Evolutionary conservation across 176 grass and related monocot genomes (phyloP), one percentile per base, ranked within the genome.

Genomic region (Oryza punctata): DNA sequence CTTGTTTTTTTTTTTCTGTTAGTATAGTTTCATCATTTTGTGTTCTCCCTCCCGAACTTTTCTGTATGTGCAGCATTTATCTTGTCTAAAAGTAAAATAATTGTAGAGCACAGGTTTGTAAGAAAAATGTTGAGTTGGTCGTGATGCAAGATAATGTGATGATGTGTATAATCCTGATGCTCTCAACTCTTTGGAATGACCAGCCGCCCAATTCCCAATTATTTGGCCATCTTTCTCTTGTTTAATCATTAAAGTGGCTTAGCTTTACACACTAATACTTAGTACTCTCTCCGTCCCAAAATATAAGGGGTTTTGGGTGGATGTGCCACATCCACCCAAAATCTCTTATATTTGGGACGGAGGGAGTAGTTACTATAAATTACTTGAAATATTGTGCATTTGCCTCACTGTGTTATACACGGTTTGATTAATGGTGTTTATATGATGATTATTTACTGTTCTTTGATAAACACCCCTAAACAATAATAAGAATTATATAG

Each of bases 1-100:
- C 50, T 82, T 78, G 43, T 82, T 63, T 12, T 66, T 63, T 12
- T 66, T 33, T 72, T 82, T 65, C 10, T 60, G 75, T 29, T 63
- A 21, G 30, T 24, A 26, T 83, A 47, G 18, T 85, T 75, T 18
- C 72, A 47, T 10, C 37, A 10, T 78, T 37, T 28, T 38, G 30
- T 50, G 25, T 60, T 49, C 23, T 49, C 23, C 3, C 29, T 2
- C 12, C 50, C 35, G 64, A 33, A 33, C 49, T 69, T 63, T 14
- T 33, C 70, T 59, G 5, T 60, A 21, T 73, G 69, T 16, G 61
- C 11, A 69, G 23, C 14, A 57, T 70, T 23, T 35, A 76, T 46
- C 10, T 25, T 64, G 5, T n/a, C 28, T 80, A 69, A 69, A 13
- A 81, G 65, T 54, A 69, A 80, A 59, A 78, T 54, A 30, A 12